Base-by-base conservation (phyloP, 164 flowering plant genomes). In the Kalanchoe fedtschenkoi region DNA sequence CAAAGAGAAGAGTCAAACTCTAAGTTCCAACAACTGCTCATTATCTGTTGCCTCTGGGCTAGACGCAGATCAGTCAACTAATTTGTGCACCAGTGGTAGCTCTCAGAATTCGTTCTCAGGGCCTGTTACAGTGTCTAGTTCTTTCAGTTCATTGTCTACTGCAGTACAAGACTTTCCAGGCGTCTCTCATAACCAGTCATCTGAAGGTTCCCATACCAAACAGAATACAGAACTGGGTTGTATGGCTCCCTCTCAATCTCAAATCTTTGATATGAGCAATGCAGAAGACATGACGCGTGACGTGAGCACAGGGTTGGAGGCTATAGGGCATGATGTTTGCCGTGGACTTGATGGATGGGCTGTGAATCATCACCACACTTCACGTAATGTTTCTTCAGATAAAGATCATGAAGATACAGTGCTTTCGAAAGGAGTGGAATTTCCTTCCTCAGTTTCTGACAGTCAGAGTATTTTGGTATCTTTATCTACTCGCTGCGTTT, bases 401-500 rank as follows among this genome's bases (percentile, higher is more conserved):
- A 76, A 75, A 46, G 77, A 78, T 53, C 62, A 32, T 61, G 38
- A 58, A 34, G 89, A 78, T 63, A 76, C 57, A 26, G 74, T 56
- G 42, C 58, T 74, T 51, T 65, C 70, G 34, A 81, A 85, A 71
- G 96, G 88, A 70, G 96, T 82, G 69, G 56, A 3, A 5, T 90
- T 93, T 71, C 86, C 93, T 66, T 95, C 95, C 38, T 80, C 95
- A 30, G 87, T 93, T 55, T 86, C 96, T 61, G 95, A 91, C 64
- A 83, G 85, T 67, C 98, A 88, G 63, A 92, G 97, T 78, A 89
- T 92, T 60, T 72, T 92, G 79, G 96, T 92, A 7, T 86, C 91
- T 41, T 75, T 88, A 34, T 92, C 92, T 65, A 76, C 90, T 21
- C 81, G 96, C 37, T 88, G 96, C 70, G 93, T 89, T 58, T 82